Evolutionary conservation across 1,284 basidiomycete species (phyloP).

Genomic region (Ganoderma lucidum): DNA sequence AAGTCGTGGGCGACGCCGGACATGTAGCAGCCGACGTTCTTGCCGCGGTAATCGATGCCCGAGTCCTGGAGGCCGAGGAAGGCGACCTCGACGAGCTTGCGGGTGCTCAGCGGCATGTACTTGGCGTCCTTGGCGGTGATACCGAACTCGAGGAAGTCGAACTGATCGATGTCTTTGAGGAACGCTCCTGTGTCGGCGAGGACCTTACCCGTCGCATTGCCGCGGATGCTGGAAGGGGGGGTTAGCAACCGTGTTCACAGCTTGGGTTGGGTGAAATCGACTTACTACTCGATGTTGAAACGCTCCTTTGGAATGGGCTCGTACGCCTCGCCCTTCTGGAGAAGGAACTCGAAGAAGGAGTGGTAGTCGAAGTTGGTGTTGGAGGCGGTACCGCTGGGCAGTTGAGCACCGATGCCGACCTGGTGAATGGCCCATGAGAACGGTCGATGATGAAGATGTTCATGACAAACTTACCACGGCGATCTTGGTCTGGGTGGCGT

Average conservation of each 20-base stretch:
- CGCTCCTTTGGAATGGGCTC: slow-evolving; percentile 43
- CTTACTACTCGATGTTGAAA: slow-evolving; percentile 44
- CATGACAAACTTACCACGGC: background rate
- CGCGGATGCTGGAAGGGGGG: background rate
- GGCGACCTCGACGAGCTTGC: slow-evolving; percentile 48
- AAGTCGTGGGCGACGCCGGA: slow-evolving; percentile 36
- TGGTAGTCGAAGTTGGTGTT: slow-evolving; percentile 45
- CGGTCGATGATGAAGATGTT: background rate
- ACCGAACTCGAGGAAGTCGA: slow-evolving; percentile 52
- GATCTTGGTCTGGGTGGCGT: slow-evolving; percentile 5
- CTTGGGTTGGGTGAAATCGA: too few species aligned
- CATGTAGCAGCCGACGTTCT: slow-evolving; percentile 49
- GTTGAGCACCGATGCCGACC: slow-evolving; percentile 49
- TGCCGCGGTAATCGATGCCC: slow-evolving; percentile 49
- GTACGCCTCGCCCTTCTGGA: slow-evolving; percentile 45
- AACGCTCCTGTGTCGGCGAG: slow-evolving; percentile 37
- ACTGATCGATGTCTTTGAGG: slow-evolving; percentile 46
- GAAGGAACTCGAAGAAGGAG: slow-evolving; percentile 48
- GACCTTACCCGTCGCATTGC: background rate
- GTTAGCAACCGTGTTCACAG: background rate
- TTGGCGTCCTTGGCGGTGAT: slow-evolving; percentile 47
- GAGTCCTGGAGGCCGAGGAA: slow-evolving; percentile 50
- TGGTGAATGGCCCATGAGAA: slow-evolving; percentile 21
- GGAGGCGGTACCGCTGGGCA: slow-evolving; percentile 44
- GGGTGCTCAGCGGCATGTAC: slow-evolving; percentile 45